Percentiles rank a stretch among this genome's conserved stretches.
phyloP scores from a whole-genome alignment of 129 eudicot genomes.

The Flaveria trinervia region DNA sequence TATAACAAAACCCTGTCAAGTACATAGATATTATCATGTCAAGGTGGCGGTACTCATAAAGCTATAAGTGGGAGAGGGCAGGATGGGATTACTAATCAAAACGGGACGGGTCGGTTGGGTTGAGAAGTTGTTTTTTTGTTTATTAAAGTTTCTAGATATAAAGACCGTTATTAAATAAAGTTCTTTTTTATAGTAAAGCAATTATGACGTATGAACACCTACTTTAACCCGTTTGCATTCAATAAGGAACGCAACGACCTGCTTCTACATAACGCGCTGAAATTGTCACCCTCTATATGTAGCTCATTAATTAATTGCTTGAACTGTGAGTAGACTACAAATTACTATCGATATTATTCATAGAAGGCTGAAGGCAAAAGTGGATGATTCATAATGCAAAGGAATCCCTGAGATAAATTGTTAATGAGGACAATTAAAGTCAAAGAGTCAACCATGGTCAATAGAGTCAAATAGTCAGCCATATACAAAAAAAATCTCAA shows the following conservation, averaged over 20 bases:
- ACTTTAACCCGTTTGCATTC: background rate
- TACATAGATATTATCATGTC: background rate
- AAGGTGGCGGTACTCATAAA: background rate
- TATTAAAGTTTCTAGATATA: background rate
- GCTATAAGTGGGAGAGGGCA: background rate
- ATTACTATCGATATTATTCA: background rate
- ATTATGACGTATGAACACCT: background rate
- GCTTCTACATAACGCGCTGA: background rate
- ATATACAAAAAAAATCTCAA: background rate
- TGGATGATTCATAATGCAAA: background rate
- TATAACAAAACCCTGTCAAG: background rate
- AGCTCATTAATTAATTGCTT: background rate
- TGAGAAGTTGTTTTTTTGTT: background rate
- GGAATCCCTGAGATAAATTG: background rate
- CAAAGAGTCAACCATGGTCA: background rate
- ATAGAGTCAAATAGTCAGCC: background rate
- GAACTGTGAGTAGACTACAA: background rate
- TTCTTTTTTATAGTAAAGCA: background rate
- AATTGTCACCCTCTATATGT: background rate
- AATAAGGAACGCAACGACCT: background rate
- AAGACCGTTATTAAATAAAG: background rate
- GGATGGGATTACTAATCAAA: background rate
- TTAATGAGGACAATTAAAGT: background rate
- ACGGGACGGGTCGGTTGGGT: background rate
- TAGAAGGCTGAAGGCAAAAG: background rate